Percentiles rank a stretch among this genome's conserved stretches.
These are phyloP conservation scores for Microbotryum saponariae DNA, from an alignment of 1,284 basidiomycete species.

Conservation along the genomic window DNA sequence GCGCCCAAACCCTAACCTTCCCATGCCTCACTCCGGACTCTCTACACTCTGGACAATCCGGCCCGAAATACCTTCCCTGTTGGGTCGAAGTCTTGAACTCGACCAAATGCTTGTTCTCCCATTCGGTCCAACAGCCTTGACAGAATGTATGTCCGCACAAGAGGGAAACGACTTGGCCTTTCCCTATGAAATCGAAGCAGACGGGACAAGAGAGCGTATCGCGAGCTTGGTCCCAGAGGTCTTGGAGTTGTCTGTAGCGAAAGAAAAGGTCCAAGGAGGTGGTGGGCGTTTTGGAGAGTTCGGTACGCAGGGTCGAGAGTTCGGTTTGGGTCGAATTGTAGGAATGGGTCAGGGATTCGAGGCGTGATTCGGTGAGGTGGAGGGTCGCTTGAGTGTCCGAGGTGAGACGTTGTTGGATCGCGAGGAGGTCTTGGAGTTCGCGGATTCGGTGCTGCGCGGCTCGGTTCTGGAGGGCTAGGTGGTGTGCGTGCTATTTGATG, in stretches of 20 bases:
- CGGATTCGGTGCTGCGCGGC: too few species aligned
- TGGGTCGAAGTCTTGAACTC: constrained; percentile 10
- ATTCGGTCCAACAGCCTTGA: constrained; percentile 2
- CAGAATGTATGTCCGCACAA: constrained; percentile 30
- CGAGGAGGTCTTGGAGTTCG: too few species aligned
- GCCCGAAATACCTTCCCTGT: constrained; percentile 15
- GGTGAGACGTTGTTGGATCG: too few species aligned
- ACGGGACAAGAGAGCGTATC: constrained; percentile 22
- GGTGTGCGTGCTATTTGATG: too few species aligned
- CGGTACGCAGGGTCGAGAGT: too few species aligned
- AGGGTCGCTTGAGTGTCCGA: too few species aligned
- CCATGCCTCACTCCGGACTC: constrained; percentile 12
- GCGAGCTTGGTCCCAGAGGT: constrained; percentile 7
- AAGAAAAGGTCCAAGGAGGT: too few species aligned
- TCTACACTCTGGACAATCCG: constrained; percentile 30
- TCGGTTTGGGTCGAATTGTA: too few species aligned
- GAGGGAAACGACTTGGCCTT: constrained; percentile 5
- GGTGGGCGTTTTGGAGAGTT: too few species aligned
- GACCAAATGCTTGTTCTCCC: constrained; percentile 15
- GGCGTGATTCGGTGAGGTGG: too few species aligned
- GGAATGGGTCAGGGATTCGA: too few species aligned
- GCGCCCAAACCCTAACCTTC: constrained; percentile 13
- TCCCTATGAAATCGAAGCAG: constrained; percentile 20
- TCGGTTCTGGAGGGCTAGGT: too few species aligned
- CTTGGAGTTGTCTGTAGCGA: constrained; percentile 10